Conservation (phyloP, 2,329 filamentous ascomycete species). For the Tolypocladium inflatum region DNA sequence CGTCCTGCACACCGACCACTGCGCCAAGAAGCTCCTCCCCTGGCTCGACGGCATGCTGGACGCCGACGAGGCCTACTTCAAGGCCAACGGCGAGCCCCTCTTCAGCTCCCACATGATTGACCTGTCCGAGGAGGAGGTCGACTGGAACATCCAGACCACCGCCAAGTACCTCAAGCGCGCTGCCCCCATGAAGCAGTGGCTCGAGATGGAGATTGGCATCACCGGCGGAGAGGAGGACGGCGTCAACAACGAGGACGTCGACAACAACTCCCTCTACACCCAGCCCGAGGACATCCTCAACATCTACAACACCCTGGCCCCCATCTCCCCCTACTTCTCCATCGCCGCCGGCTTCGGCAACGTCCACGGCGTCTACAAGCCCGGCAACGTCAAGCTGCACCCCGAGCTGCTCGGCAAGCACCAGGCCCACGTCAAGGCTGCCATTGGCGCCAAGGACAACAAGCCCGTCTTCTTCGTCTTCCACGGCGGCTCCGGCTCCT, state of each 20-base stretch:
- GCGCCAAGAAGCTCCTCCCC: conserved; percentile 97
- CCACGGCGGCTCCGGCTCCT: conserved; percentile 92
- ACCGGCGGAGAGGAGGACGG: conserved; percentile 97
- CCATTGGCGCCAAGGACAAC: conserved; percentile 59
- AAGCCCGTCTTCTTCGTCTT: conserved; percentile 99
- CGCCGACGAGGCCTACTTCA: conserved; percentile 91
- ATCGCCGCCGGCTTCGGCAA: conserved; percentile 98
- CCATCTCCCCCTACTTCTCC: conserved; percentile 93
- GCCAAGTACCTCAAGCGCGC: conserved; percentile 89
- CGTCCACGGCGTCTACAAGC: conserved; percentile 98
- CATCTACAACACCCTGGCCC: conserved; percentile 77
- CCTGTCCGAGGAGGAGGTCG: conserved; percentile 81
- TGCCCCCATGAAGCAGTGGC: conserved; percentile 96
- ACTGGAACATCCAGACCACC: conserved; percentile 87
- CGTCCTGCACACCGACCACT: conserved; percentile 95
- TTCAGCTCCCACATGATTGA: conserved; percentile 99
- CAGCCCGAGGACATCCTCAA: conserved; percentile 93
- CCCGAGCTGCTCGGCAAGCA: conserved; percentile 95
- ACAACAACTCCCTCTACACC: conserved; percentile 96
- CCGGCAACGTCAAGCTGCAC: conserved; percentile 92
- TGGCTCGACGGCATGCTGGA: conserved; percentile 96
- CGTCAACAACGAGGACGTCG: conserved; percentile 96
- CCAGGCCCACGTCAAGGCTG: conserved; percentile 81
- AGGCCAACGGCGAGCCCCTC: conserved; percentile 81
- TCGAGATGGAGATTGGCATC: conserved; percentile 87